Conservation (phyloP, 148 eudicot genomes). For the Rheum nobile region DNA sequence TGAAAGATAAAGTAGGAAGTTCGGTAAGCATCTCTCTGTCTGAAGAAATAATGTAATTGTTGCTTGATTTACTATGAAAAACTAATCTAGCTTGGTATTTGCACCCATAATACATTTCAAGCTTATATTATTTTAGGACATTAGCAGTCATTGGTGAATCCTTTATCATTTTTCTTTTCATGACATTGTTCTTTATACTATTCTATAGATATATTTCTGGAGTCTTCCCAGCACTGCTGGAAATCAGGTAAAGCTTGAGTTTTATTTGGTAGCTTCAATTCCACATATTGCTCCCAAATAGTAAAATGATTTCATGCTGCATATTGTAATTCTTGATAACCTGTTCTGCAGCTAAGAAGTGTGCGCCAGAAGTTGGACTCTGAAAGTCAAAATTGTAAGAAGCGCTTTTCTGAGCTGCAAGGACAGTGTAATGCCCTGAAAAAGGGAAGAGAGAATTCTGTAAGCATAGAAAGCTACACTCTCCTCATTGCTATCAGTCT, state of each 20-base stretch:
- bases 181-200: neutral
- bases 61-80: neutral
- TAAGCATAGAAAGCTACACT: conserved; percentile 23
- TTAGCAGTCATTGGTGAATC: no score
- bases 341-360: conserved; percentile 55
- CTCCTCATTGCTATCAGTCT: neutral
- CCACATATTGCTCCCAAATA: neutral
- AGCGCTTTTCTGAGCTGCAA: conserved; percentile 51
- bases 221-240: conserved; percentile 99
- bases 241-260: conserved; percentile 56
- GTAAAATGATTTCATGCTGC: neutral
- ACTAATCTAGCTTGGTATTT: neutral
- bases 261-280: neutral
- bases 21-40: conserved; percentile 40
- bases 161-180: neutral
- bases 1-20: conserved; percentile 90
- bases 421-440: conserved; percentile 60
- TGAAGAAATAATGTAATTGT: neutral
- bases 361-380: conserved; percentile 58
- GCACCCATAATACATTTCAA: neutral
- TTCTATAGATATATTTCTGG: conserved; percentile 87
- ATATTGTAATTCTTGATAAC: conserved; percentile 7
- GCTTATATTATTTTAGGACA: neutral
- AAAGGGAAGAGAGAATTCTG: conserved; percentile 88
- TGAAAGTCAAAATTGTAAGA: conserved; percentile 64